These are phyloP conservation scores for Aspergillus puulaauensis DNA, from an alignment of 2,329 filamentous ascomycete species.

Conservation along the genomic window DNA sequence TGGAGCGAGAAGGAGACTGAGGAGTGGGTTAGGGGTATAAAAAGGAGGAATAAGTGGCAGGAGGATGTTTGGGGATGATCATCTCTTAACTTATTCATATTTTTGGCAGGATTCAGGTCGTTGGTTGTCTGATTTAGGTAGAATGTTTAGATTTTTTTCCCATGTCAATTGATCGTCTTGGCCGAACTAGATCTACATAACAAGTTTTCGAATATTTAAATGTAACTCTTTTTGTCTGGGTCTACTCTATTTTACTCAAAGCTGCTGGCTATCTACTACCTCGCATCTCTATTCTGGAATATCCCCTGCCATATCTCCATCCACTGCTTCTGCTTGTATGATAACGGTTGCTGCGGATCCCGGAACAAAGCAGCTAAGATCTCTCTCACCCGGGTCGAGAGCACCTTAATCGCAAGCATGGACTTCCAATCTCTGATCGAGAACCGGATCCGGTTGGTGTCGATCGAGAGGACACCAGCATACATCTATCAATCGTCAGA, in stretches of 20 bases:
- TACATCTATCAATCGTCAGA: constrained; percentile 60
- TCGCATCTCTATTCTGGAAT: constrained; percentile 43
- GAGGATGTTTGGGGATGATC: constrained; percentile 51
- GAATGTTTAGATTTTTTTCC: background rate
- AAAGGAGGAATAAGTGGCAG: constrained; percentile 53
- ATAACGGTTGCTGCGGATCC: constrained; percentile 39
- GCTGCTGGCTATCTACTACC: background rate
- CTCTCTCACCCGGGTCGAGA: constrained; percentile 72
- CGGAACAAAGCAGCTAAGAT: constrained; percentile 68
- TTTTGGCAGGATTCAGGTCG: too few relatives aligned
- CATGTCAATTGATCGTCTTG: background rate
- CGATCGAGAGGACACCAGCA: constrained; percentile 80
- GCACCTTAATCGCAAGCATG: constrained; percentile 81
- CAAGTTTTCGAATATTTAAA: background rate
- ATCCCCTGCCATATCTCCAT: constrained; percentile 72
- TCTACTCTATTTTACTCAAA: background rate
- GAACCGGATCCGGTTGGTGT: constrained; percentile 84
- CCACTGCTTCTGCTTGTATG: constrained; percentile 70
- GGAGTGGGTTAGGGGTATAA: constrained; percentile 49
- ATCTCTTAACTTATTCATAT: background rate
- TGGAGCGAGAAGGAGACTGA: constrained; percentile 44
- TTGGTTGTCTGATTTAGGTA: too few relatives aligned
- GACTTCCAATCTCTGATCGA: constrained; percentile 85
- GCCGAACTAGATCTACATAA: background rate
- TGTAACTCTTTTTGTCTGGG: background rate